Evolutionary conservation across 495 filamentous ascomycete species (phyloP), one percentile per base, ranked within the genome.

Genomic region (Trichoderma virens): DNA sequence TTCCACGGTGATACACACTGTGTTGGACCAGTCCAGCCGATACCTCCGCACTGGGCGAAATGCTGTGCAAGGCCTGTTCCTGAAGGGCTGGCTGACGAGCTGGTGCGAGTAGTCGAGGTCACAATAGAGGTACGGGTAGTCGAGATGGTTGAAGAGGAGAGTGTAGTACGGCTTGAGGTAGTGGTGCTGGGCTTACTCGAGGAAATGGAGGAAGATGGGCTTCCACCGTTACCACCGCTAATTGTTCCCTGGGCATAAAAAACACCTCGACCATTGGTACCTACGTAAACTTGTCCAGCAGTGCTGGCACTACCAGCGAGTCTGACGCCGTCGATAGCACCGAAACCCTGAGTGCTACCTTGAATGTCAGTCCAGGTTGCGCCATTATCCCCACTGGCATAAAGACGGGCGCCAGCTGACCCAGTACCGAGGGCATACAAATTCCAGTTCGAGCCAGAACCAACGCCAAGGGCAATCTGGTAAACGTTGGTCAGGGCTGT

Each of bases 191-290:
- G 11, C 51, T 31, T 56, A 18, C 25, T 56, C 25, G 51, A 31
- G n/a, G n/a, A n/a, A n/a, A n/a, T n/a, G 25, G 51, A 56, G 51
- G 51, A 56, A 30, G 51, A 51, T n/a, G n/a, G n/a, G 20, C n/a
- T 30, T 30, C 51, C 51, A 30, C 51, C 51, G 2, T 23, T 56
- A 9, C 25, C 51, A 16, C 51, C 27, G 51, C 51, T 30, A 30
- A 56, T 30, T 28, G 51, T 56, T 27, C 70, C 73, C 66, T 75
- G 68, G 13, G 74, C 82, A 65, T 79, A 84, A 32, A 86, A 77
- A 5, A 84, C 82, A 41, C 83, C 83, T 3, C 83, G 76, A 0
- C 84, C 84, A 56, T 86, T 86, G 0, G 83, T 86, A 1, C 83
- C 84, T 35, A 86, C 74, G 64, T 80, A 85, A 0, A 86, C 83